These are phyloP conservation scores for Botrytis paeoniae DNA, from an alignment of 2,329 filamentous ascomycete genomes.

Conservation along the genomic window DNA sequence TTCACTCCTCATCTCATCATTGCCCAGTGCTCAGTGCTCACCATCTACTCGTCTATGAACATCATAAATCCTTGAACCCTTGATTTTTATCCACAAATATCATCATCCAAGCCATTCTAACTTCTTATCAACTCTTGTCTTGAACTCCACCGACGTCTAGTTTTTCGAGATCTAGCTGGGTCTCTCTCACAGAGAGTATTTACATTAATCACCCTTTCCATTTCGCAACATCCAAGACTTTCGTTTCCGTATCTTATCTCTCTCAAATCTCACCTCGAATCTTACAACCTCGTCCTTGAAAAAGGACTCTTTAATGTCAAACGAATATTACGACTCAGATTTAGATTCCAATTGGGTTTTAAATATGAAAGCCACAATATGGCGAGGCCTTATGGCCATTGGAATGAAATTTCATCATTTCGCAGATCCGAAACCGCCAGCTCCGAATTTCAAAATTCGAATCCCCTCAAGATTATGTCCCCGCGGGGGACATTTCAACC, in stretches of 20 bases:
- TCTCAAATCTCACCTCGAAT: neutral
- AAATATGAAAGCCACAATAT: slow-evolving; percentile 37
- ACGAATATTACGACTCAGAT: neutral
- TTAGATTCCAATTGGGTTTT: slow-evolving; percentile 22
- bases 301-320: slow-evolving; percentile 4
- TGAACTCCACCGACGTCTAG: neutral
- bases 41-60: neutral
- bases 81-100: slow-evolving; percentile 7
- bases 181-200: neutral
- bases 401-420: slow-evolving; percentile 39
- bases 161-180: neutral
- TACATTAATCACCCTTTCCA: neutral
- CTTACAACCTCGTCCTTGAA: neutral
- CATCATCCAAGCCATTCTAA: neutral
- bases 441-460: slow-evolving; percentile 36
- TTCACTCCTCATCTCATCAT: neutral
- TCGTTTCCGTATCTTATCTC: neutral
- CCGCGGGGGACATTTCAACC: slow-evolving; percentile 37
- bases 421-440: slow-evolving; percentile 34
- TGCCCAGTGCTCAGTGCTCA: neutral
- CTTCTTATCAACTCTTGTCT: neutral
- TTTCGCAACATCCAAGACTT: neutral
- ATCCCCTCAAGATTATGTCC: slow-evolving; percentile 36
- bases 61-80: slow-evolving; percentile 6
- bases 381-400: slow-evolving; percentile 38